A percentile compares a stretch with the other conserved stretches of the same genome.
Conservation (phyloP, 345 rosid genomes). For the Euphorbia lathyris region DNA sequence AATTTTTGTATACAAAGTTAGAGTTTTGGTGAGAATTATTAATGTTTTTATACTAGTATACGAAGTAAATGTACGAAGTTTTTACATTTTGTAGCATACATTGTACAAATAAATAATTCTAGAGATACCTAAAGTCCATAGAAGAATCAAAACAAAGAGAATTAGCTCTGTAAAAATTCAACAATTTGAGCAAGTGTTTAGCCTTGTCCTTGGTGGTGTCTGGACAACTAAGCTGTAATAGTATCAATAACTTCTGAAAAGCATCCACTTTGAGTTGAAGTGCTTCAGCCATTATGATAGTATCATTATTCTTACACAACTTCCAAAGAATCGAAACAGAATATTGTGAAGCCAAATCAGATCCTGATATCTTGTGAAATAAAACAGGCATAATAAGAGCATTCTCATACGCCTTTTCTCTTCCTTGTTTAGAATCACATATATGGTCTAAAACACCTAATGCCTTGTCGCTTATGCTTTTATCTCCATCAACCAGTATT, state of each 20-base stretch:
- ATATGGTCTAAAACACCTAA: constrained; percentile 30
- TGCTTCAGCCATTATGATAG: constrained; percentile 24
- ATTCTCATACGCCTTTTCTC: constrained; percentile 22
- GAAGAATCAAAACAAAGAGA: constrained; percentile 31
- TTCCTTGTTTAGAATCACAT: constrained; percentile 27
- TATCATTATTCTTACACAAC: constrained; percentile 21
- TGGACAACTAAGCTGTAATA: constrained; percentile 33
- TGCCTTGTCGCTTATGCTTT: constrained; percentile 34
- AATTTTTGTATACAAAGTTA: no score
- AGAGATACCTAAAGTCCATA: constrained; percentile 27
- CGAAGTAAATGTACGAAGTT: no score
- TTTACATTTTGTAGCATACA: background rate
- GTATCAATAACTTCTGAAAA: constrained; percentile 31
- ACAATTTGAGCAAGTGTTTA: constrained; percentile 32
- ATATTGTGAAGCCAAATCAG: constrained; percentile 21
- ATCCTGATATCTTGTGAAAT: constrained; percentile 34
- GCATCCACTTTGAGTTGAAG: constrained; percentile 32
- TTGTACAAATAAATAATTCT: constrained; percentile 8
- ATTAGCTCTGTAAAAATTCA: constrained; percentile 23
- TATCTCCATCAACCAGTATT: constrained; percentile 33
- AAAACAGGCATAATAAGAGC: constrained; percentile 29
- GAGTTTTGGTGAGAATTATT: no score
- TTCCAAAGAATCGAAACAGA: constrained; percentile 37
- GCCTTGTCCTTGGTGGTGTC: constrained; percentile 26
- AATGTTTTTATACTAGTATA: no score